Percentiles rank a stretch among this genome's conserved stretches.
Evolutionary conservation across 2,329 filamentous ascomycete genomes (phyloP).

Genomic region (Phaeophleospora eucalypticola): DNA sequence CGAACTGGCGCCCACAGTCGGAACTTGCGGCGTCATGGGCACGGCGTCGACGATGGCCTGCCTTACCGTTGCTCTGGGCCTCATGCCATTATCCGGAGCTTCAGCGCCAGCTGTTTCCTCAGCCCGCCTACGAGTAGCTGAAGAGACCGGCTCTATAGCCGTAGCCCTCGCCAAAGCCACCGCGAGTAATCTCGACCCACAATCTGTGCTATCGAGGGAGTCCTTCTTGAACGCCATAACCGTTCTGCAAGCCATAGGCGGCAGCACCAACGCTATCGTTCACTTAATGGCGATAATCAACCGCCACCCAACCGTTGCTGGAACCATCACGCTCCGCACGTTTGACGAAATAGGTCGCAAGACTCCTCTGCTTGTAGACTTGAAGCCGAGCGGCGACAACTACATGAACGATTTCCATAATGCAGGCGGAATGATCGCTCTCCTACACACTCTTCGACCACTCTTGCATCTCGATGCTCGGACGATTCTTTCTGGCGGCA

Average conservation of each 20-base stretch:
- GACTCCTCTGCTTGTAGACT: constrained; percentile 47
- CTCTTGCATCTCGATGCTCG: constrained; percentile 44
- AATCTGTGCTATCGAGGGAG: no score
- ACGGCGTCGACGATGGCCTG: constrained; percentile 57
- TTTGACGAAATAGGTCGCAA: constrained; percentile 47
- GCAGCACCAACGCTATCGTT: constrained; percentile 43
- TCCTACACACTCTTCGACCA: constrained; percentile 45
- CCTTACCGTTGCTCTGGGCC: constrained; percentile 48
- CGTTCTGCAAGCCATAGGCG: constrained; percentile 44
- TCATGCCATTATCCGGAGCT: constrained; percentile 52
- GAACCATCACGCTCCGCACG: constrained; percentile 43
- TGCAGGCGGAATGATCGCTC: constrained; percentile 48
- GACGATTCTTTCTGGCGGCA: no score
- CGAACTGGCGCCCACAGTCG: constrained; percentile 65
- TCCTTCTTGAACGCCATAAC: no score
- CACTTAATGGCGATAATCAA: constrained; percentile 47
- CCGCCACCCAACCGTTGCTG: constrained; percentile 46
- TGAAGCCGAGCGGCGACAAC: constrained; percentile 53
- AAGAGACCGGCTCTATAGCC: no score
- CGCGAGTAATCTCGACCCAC: no score
- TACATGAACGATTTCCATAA: constrained; percentile 56
- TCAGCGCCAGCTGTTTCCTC: no score
- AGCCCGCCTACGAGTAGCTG: no score
- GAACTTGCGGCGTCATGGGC: constrained; percentile 57
- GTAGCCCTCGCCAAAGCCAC: no score